Base-by-base conservation (phyloP, 1,284 basidiomycete species). In the Grifola frondosa region DNA sequence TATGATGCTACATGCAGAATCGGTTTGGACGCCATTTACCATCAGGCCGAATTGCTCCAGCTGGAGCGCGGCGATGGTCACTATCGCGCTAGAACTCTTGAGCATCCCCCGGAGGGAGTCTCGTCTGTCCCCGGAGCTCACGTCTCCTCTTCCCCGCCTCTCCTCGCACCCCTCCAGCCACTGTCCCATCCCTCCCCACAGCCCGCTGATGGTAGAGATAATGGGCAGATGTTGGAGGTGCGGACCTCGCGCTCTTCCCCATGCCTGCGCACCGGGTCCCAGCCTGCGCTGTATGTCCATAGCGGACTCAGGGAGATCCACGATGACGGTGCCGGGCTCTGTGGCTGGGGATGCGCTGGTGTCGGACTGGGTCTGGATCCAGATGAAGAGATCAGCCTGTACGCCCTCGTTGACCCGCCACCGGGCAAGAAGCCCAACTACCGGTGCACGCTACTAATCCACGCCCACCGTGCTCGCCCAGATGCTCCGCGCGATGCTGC, bases 401-500 rank as follows among this genome's bases (percentile, higher is more conserved):
- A 59, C 30, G 65, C 75, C 2, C 57, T 88, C 12, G 67, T 71
- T 0, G 77, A 86, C 36, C 76, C 78, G 3, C 63, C 66, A 6
- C 57, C 61, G 0, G 75, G 74, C 4, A 66, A 72, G 42, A 77
- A 73, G 35, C 86, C 84, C 2, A 66, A 67, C 9, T 75, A 77
- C 9, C 68, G 80, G 0, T 73, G 79, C 37, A 78, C 81, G 1
- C 67, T 74, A 16, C 69, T 88, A n/a, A 74, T 82, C 33, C 78
- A 84, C n/a, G n/a, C n/a, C n/a, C n/a, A n/a, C n/a, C n/a, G n/a
- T n/a, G n/a, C n/a, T n/a, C n/a, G n/a, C n/a, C n/a, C n/a, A n/a
- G n/a, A n/a, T n/a, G n/a, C n/a, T n/a, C n/a, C n/a, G n/a, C n/a
- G n/a, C n/a, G n/a, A n/a, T n/a, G n/a, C n/a, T n/a, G n/a, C n/a